These are phyloP conservation scores for Gossypium sturtianum DNA, from an alignment of 345 rosid species.

Conservation along the genomic window DNA sequence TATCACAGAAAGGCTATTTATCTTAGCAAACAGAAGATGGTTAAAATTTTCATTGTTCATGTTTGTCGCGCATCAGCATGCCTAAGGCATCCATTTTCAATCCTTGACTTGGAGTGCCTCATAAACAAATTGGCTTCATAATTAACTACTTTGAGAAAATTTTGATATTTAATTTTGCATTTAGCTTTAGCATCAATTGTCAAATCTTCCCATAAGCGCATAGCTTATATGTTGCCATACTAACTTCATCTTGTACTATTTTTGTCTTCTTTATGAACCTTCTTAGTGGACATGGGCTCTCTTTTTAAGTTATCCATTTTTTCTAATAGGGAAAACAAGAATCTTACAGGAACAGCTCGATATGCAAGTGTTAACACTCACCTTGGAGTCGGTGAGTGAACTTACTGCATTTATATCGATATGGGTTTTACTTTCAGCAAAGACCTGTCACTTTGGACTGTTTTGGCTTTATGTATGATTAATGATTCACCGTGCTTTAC, in stretches of 20 bases:
- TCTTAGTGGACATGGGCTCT: conserved; percentile 2
- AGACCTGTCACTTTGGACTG: neutral
- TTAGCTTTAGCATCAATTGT: neutral
- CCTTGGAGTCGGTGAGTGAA: conserved; percentile 82
- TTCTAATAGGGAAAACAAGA: conserved; percentile 85
- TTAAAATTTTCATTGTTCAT: neutral
- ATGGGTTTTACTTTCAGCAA: neutral
- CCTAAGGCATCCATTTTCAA: neutral
- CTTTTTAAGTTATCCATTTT: conserved; percentile 15
- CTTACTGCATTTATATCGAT: neutral
- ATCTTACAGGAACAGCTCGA: conserved; percentile 98
- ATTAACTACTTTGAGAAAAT: neutral
- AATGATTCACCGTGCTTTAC: neutral
- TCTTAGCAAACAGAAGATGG: neutral
- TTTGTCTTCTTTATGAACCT: neutral
- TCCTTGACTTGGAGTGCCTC: neutral
- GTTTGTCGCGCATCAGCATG: neutral
- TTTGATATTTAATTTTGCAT: neutral
- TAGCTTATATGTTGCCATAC: neutral
- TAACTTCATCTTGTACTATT: neutral
- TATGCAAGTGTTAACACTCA: conserved; percentile 98
- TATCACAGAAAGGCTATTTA: neutral
- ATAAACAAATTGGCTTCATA: neutral
- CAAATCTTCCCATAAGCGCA: neutral
- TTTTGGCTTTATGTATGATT: neutral